Conservation (phyloP, 495 filamentous ascomycete genomes). For the Penicillium parvum region DNA sequence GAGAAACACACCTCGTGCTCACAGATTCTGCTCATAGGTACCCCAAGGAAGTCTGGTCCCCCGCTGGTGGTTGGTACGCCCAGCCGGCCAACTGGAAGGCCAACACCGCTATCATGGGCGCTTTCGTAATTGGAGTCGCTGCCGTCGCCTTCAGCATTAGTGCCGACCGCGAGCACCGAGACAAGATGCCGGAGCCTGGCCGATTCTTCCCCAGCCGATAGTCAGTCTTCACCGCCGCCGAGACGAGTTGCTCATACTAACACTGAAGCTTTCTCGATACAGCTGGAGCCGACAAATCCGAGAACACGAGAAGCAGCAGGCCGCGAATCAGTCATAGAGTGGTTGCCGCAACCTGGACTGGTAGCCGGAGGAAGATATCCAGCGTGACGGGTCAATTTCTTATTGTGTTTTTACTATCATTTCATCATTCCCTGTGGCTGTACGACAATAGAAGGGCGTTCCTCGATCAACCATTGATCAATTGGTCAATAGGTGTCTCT, state of each 20-base stretch:
- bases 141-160: conserved; percentile 74
- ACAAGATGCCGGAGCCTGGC: conserved; percentile 79
- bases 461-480: conserved; percentile 36
- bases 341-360: conserved; percentile 11
- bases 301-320: conserved; percentile 69
- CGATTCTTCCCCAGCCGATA: conserved; percentile 95
- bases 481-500: conserved; percentile 42
- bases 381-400: conserved; percentile 30
- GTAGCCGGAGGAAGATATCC: conserved; percentile 19
- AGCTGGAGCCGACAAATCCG: conserved; percentile 93
- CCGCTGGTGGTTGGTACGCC: conserved; percentile 93
- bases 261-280: conserved; percentile 6
- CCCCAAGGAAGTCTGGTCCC: conserved; percentile 99
- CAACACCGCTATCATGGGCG: conserved; percentile 83
- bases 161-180: conserved; percentile 73
- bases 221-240: conserved; percentile 51
- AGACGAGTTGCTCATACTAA: conserved; percentile 15
- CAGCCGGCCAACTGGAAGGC: conserved; percentile 91
- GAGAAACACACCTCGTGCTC: no score
- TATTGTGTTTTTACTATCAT: conserved; percentile 34
- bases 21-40: conserved; percentile 56
- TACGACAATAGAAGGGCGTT: conserved; percentile 47
- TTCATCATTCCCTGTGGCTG: conserved; percentile 34
- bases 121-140: conserved; percentile 67
- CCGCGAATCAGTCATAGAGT: conserved; percentile 51